phyloP scores from a whole-genome alignment of 73 alveolate genomes.

The Paramecium sexaurelia region DNA sequence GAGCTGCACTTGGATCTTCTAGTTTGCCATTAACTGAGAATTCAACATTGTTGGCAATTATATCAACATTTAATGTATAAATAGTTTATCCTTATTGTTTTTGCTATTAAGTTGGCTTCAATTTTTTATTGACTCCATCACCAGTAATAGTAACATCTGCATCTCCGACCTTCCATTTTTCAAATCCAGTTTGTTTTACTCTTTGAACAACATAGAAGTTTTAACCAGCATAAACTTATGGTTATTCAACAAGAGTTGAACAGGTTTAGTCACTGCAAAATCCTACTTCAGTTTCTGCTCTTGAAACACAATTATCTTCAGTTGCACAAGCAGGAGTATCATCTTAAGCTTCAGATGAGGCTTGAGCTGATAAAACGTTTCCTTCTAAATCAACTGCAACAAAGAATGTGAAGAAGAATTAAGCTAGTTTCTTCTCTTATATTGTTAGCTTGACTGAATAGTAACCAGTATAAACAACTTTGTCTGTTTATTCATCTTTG shows the following conservation, averaged over 20 bases:
- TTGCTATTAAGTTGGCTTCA: background rate
- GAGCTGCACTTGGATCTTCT: conserved; percentile 3
- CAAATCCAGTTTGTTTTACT: conserved; percentile 5
- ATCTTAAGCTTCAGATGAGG: background rate
- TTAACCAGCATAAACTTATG: background rate
- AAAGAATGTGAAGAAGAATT: background rate
- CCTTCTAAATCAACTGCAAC: conserved; percentile 22
- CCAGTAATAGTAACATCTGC: conserved; percentile 12
- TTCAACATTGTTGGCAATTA: background rate
- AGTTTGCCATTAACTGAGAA: background rate
- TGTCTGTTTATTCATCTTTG: conserved; percentile 16
- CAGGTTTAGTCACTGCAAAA: conserved; percentile 24
- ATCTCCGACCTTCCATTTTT: conserved; percentile 15
- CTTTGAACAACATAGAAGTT: conserved; percentile 12
- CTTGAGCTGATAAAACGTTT: background rate
- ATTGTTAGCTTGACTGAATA: conserved; percentile 14
- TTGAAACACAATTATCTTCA: conserved; percentile 19
- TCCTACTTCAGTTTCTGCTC: conserved; percentile 15
- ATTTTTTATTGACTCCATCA: conserved; percentile 11
- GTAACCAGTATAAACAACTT: conserved; percentile 10
- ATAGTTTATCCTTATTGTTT: background rate
- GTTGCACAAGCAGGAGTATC: conserved; percentile 49
- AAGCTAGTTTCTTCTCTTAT: background rate
- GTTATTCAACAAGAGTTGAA: background rate
- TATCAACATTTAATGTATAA: background rate